A percentile compares a stretch with the other conserved stretches of the same genome.
These are phyloP conservation scores for Chloromonas sp. DNA, from an alignment of 163 green algal genomes.

Conservation along the genomic window DNA sequence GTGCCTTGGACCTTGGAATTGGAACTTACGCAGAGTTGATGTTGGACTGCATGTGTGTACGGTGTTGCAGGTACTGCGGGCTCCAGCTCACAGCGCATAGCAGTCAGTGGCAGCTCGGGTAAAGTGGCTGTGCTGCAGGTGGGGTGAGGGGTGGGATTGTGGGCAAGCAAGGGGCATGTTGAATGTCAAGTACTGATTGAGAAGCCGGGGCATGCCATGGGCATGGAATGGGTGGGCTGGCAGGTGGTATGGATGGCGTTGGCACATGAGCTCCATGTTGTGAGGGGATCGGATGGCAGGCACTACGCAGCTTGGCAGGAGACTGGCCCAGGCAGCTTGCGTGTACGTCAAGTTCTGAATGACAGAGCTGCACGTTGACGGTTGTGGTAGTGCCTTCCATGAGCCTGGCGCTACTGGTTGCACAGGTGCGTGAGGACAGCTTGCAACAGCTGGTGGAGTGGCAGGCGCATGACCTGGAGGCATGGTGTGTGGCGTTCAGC, in stretches of 20 bases:
- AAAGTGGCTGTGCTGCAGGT: background rate
- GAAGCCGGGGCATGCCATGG: too few relatives aligned
- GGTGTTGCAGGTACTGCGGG: background rate
- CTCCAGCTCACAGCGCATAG: background rate
- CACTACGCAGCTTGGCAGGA: background rate
- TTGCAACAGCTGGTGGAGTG: slow-evolving; percentile 39
- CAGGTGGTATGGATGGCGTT: background rate
- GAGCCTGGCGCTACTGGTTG: background rate
- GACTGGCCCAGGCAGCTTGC: background rate
- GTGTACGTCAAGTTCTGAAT: background rate
- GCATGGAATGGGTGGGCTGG: too few relatives aligned
- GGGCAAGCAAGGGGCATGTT: background rate
- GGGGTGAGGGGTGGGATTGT: background rate
- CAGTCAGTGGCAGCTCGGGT: background rate
- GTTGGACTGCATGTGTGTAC: too few relatives aligned
- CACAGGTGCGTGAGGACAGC: slow-evolving; percentile 15
- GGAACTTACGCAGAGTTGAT: too few relatives aligned
- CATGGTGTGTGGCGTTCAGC: slow-evolving; percentile 66
- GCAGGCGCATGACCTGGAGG: slow-evolving; percentile 68
- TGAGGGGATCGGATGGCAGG: background rate
- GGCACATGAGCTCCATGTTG: background rate
- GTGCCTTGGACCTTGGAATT: too few relatives aligned
- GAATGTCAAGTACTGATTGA: background rate
- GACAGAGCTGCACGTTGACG: too few relatives aligned
- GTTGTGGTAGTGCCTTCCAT: too few relatives aligned